phyloP scores from a whole-genome alignment of 352 stramenopile genomes.

The Globisporangium paroecandrum region DNA sequence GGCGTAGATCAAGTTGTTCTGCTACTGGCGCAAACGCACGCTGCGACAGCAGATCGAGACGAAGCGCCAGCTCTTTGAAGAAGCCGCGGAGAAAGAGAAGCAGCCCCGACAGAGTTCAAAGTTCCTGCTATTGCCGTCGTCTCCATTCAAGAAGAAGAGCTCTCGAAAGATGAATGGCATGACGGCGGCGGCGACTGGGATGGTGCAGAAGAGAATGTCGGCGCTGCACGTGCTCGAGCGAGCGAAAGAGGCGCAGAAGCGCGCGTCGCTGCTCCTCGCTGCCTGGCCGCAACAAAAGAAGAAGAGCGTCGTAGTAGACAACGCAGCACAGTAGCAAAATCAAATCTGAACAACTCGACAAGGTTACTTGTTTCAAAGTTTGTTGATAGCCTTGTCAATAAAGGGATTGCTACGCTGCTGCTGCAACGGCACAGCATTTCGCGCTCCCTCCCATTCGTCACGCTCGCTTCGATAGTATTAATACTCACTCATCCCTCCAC shows the following conservation, averaged over 20 bases:
- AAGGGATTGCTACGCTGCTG: neutral
- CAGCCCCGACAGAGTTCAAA: neutral
- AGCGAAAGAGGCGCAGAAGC: constrained; percentile 2
- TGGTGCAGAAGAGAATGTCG: neutral
- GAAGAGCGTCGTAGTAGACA: neutral
- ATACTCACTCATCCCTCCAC: neutral
- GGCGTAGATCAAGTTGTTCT: constrained; percentile 60
- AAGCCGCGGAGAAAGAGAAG: constrained; percentile 22
- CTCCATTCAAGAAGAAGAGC: neutral
- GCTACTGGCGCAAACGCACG: constrained; percentile 39
- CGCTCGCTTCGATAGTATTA: neutral
- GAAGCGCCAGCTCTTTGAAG: constrained; percentile 25
- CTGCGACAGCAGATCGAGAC: constrained; percentile 37
- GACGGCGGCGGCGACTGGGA: neutral
- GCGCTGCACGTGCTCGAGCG: neutral
- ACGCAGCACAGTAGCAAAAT: neutral
- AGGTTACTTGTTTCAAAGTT: neutral
- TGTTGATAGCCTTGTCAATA: neutral
- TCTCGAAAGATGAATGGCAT: neutral
- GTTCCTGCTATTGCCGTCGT: neutral
- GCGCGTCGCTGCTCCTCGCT: neutral
- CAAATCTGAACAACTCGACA: neutral
- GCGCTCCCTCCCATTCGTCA: neutral
- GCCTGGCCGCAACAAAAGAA: constrained; percentile 5
- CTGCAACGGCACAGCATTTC: neutral